phyloP scores from a whole-genome alignment of 1,139 yeast genomes.

The Ogataea hybrid region DNA sequence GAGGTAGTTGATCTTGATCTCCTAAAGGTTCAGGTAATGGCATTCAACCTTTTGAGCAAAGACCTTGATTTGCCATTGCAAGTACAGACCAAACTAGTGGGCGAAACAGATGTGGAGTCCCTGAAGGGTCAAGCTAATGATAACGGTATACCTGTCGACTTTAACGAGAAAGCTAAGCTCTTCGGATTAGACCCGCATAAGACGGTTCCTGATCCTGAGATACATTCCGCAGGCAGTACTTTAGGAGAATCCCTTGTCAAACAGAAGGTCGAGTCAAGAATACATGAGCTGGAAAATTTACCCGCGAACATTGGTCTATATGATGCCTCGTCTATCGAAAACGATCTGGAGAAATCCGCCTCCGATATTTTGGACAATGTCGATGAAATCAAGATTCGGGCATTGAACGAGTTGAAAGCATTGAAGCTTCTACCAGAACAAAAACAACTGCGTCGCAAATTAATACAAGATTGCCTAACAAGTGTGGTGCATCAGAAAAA shows the following conservation, averaged over 20 bases:
- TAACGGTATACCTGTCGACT: constrained; percentile 23
- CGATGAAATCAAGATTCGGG: constrained; percentile 41
- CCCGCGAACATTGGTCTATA: constrained; percentile 54
- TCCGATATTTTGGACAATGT: constrained; percentile 52
- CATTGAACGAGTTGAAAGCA: constrained; percentile 82
- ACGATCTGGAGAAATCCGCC: constrained; percentile 56
- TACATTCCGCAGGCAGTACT: constrained; percentile 62
- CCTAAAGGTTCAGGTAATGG: constrained; percentile 66
- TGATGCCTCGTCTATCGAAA: constrained; percentile 48
- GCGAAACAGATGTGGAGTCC: constrained; percentile 19
- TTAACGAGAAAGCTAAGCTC: constrained; percentile 32
- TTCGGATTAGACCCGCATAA: constrained; percentile 40
- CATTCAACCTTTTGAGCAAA: constrained; percentile 72
- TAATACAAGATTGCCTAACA: constrained; percentile 64
- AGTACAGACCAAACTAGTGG: constrained; percentile 28
- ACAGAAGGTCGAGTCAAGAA: constrained; percentile 62
- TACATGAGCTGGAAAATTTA: constrained; percentile 66
- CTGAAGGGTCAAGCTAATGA: constrained; percentile 5
- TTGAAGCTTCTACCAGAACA: constrained; percentile 80
- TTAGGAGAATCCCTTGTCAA: constrained; percentile 51
- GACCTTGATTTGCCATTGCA: constrained; percentile 69
- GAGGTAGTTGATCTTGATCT: constrained; percentile 45
- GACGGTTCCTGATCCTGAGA: constrained; percentile 61
- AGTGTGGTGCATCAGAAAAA: constrained; percentile 52
- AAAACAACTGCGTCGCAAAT: constrained; percentile 74